These are phyloP conservation scores for Chaetoceros tenuissimus DNA, from an alignment of 108 stramenopile species.

Conservation along the genomic window DNA sequence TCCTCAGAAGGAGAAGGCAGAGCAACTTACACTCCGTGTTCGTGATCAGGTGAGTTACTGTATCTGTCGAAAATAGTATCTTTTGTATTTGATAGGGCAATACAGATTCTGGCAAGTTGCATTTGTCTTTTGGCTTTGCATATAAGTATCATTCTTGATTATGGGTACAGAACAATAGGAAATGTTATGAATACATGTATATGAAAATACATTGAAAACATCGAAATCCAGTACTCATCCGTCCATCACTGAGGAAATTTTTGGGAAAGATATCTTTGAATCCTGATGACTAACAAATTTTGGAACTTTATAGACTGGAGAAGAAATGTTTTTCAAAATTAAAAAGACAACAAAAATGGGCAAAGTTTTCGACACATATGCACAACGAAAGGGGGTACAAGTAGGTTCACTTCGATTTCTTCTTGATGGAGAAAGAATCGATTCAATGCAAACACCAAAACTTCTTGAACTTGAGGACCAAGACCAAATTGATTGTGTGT, in stretches of 20 bases:
- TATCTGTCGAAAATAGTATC: not conserved
- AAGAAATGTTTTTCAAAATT: slow-evolving; percentile 71
- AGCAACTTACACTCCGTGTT: slow-evolving; percentile 75
- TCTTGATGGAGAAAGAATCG: slow-evolving; percentile 64
- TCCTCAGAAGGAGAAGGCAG: slow-evolving; percentile 21
- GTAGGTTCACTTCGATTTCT: slow-evolving; percentile 54
- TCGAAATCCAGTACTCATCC: no score
- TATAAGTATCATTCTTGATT: not conserved
- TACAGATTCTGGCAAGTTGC: not conserved
- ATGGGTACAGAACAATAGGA: no score
- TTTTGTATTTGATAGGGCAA: not conserved
- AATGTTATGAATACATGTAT: no score
- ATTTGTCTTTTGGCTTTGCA: not conserved
- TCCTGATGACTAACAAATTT: no score
- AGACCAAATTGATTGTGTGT: slow-evolving; percentile 78
- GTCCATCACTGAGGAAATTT: no score
- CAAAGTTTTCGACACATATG: slow-evolving; percentile 64
- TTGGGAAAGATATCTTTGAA: no score
- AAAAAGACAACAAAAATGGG: slow-evolving; percentile 72
- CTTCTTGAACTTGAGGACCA: slow-evolving; percentile 72
- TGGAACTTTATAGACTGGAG: slow-evolving; percentile 1
- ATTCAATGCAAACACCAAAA: slow-evolving; percentile 42
- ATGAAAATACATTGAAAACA: no score
- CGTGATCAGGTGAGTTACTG: slow-evolving; percentile 70
- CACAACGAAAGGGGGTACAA: slow-evolving; percentile 58